Evolutionary conservation across 306 rosid genomes (phyloP).

Genomic region (Lagenaria siceraria): DNA sequence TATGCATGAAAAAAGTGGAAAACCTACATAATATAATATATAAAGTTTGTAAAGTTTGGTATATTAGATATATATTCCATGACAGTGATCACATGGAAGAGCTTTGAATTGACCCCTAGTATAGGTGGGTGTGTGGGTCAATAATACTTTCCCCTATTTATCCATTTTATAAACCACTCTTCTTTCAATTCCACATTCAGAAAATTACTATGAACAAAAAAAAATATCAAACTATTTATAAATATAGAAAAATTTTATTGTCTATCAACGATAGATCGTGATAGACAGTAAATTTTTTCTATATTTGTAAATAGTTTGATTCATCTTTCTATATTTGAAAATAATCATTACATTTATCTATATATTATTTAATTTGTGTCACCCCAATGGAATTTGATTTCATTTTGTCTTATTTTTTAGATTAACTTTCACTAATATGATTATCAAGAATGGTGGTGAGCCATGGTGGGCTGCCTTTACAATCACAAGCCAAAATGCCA

Average conservation of each 20-base stretch:
- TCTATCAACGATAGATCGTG: too few relatives aligned
- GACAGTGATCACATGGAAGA: not conserved
- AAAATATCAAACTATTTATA: too few relatives aligned
- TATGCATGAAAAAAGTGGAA: not conserved
- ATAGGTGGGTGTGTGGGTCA: not conserved
- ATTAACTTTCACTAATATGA: not conserved
- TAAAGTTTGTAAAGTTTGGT: not conserved
- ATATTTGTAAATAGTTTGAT: too few relatives aligned
- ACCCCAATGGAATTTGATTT: not conserved
- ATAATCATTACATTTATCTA: too few relatives aligned
- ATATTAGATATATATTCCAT: not conserved
- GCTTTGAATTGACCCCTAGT: not conserved
- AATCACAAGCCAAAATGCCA: constrained; percentile 3
- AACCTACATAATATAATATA: not conserved
- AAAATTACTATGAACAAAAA: too few relatives aligned
- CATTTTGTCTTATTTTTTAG: not conserved
- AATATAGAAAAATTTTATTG: too few relatives aligned
- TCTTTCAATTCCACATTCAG: not conserved
- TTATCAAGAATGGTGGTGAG: not conserved
- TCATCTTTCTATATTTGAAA: too few relatives aligned
- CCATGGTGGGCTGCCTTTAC: constrained; percentile 4
- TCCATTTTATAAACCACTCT: not conserved
- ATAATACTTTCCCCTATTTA: not conserved
- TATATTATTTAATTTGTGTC: too few relatives aligned
- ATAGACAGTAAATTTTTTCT: too few relatives aligned